Conservation (phyloP, 2,329 filamentous ascomycete species). For the Didymella pinodella region DNA sequence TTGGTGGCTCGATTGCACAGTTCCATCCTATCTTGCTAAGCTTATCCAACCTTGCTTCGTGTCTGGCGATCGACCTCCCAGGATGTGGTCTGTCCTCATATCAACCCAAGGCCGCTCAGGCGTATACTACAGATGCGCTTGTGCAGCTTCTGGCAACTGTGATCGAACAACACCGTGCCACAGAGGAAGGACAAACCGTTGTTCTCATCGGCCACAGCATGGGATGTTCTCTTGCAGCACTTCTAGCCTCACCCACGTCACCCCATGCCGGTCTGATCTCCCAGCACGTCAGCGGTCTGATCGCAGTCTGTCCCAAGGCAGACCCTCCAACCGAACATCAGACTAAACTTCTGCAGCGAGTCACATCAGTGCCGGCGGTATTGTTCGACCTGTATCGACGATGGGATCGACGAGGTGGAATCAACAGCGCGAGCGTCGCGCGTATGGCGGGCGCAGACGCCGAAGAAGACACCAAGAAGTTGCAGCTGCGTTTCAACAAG, state of each 20-base stretch:
- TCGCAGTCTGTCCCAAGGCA: constrained; percentile 82
- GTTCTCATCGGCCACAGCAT: constrained; percentile 89
- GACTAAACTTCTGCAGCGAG: constrained; percentile 60
- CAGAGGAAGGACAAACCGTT: constrained; percentile 71
- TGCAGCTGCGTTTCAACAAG: constrained; percentile 78
- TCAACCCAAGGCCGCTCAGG: constrained; percentile 72
- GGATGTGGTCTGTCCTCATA: constrained; percentile 87
- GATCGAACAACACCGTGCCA: constrained; percentile 76
- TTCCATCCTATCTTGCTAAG: constrained; percentile 83
- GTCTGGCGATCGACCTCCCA: constrained; percentile 87
- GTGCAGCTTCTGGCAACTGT: constrained; percentile 76
- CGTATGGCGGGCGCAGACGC: constrained; percentile 76
- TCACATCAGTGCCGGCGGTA: constrained; percentile 73
- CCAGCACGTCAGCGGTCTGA: constrained; percentile 73
- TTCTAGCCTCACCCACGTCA: constrained; percentile 70
- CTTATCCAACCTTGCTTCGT: constrained; percentile 82
- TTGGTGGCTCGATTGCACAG: constrained; percentile 91
- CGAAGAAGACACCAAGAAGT: constrained; percentile 69
- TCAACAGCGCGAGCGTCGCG: constrained; percentile 77
- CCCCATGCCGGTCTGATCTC: constrained; percentile 63
- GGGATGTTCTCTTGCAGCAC: constrained; percentile 79
- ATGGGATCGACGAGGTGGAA: constrained; percentile 81
- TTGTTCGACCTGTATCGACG: constrained; percentile 79
- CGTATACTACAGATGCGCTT: constrained; percentile 80
- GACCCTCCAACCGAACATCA: constrained; percentile 66